Conservation (phyloP, 2,329 filamentous ascomycete species). For the Leptographium radiaticola region DNA sequence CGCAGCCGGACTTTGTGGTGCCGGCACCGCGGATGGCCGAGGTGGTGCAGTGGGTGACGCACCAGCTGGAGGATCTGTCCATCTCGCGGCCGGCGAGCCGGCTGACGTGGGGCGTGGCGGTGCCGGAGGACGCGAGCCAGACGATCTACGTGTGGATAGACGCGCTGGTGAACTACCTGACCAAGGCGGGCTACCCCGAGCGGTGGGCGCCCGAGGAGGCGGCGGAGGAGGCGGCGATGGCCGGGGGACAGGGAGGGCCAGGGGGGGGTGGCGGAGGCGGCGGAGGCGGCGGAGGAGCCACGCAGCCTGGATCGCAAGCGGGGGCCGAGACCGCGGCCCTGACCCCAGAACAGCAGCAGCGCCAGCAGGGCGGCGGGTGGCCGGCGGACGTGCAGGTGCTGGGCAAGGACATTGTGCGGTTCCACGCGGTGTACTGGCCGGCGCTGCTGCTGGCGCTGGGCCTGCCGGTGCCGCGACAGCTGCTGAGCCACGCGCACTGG, state of each 20-base stretch:
- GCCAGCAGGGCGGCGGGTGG: constrained; percentile 50
- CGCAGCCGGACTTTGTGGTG: constrained; percentile 66
- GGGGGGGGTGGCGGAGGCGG: neutral
- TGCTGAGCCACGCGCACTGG: constrained; percentile 92
- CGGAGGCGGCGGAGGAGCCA: neutral
- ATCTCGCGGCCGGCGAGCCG: constrained; percentile 65
- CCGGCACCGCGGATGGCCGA: constrained; percentile 64
- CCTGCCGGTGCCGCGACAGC: constrained; percentile 61
- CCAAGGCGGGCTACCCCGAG: constrained; percentile 68
- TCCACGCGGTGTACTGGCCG: constrained; percentile 97
- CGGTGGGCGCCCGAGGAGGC: constrained; percentile 42
- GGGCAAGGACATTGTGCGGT: constrained; percentile 91
- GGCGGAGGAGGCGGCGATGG: neutral
- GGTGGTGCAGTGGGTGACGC: constrained; percentile 62
- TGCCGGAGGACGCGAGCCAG: constrained; percentile 71
- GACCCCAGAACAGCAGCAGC: constrained; percentile 24
- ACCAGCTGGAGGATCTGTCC: constrained; percentile 74
- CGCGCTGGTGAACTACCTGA: constrained; percentile 87
- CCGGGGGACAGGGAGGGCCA: neutral
- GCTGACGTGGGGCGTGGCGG: constrained; percentile 76
- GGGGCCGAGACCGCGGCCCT: neutral
- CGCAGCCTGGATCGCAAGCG: too few relatives aligned
- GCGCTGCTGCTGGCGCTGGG: constrained; percentile 84
- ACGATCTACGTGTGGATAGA: constrained; percentile 99
- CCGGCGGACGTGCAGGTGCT: constrained; percentile 86